These are phyloP conservation scores for Magnolia officinalis DNA, from an alignment of 164 flowering plant genomes.

Conservation along the genomic window DNA sequence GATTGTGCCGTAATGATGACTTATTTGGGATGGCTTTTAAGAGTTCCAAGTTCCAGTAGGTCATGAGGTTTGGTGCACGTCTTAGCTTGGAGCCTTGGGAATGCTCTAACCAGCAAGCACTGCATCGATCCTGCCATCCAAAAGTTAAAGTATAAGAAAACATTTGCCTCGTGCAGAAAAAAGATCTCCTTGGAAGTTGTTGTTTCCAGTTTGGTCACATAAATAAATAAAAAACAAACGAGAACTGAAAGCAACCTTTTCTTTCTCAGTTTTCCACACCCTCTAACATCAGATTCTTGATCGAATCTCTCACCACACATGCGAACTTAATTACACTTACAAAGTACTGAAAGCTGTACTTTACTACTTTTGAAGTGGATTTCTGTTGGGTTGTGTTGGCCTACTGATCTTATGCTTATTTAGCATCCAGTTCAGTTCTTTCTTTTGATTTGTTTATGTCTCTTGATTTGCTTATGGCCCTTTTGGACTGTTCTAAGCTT, in stretches of 20 bases:
- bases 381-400: conserved; percentile 8
- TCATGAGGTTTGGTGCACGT: conserved; percentile 16
- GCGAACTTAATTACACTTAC: conserved; percentile 16
- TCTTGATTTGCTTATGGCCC: conserved; percentile 1
- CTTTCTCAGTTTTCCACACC: conserved; percentile 20
- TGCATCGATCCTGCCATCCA: conserved; percentile 2
- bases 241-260: conserved; percentile 18
- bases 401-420: conserved; percentile 3
- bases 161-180: conserved; percentile 3
- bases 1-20: conserved; percentile 6
- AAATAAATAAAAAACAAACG: conserved; percentile 9
- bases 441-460: conserved; percentile 1
- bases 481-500: not conserved
- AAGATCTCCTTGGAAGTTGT: conserved; percentile 24
- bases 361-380: conserved; percentile 17
- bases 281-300: conserved; percentile 17
- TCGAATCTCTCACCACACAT: conserved; percentile 18
- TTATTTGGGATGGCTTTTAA: conserved; percentile 6
- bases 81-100: conserved; percentile 9
- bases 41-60: conserved; percentile 22
- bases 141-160: conserved; percentile 7
- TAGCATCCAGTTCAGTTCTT: not conserved
- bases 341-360: conserved; percentile 20
- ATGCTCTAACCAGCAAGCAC: not conserved
- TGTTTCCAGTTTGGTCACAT: conserved; percentile 8